Conservation (phyloP, 2,329 filamentous ascomycete genomes). For the Gaeumannomyces tritici region DNA sequence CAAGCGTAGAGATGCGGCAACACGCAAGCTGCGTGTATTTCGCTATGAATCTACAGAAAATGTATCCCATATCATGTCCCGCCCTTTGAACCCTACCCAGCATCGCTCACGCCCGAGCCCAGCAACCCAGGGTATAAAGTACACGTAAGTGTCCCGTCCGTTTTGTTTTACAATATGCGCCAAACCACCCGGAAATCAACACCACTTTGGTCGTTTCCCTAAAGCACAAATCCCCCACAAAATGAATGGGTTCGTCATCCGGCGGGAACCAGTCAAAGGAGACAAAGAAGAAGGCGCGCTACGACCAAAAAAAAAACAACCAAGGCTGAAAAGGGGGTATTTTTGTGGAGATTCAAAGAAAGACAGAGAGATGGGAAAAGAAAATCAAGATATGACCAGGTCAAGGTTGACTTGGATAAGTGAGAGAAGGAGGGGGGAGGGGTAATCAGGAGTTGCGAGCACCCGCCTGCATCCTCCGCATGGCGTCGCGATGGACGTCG, state of each 20-base stretch:
- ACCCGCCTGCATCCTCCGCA: conserved; percentile 65
- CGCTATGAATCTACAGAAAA: neutral
- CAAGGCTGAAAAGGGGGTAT: neutral
- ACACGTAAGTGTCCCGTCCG: neutral
- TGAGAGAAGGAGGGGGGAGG: neutral
- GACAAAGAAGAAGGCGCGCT: neutral
- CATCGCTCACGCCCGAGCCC: neutral
- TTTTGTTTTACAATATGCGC: neutral
- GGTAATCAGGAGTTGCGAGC: conserved; percentile 22
- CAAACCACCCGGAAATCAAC: neutral
- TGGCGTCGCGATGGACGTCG: conserved; percentile 66
- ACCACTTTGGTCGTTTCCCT: neutral
- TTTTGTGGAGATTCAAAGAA: neutral
- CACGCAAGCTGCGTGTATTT: neutral
- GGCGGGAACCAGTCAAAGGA: neutral
- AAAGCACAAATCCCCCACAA: neutral
- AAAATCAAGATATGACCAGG: neutral
- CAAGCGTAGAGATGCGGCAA: neutral
- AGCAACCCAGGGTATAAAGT: neutral
- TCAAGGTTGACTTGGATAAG: neutral
- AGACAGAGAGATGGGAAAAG: neutral
- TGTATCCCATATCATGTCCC: conserved; percentile 6
- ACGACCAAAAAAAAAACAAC: neutral
- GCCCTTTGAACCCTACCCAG: neutral
- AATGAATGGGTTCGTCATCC: neutral